Evolutionary conservation across 2,329 filamentous ascomycete genomes (phyloP).

Genomic region (Fusarium haematococcum): DNA sequence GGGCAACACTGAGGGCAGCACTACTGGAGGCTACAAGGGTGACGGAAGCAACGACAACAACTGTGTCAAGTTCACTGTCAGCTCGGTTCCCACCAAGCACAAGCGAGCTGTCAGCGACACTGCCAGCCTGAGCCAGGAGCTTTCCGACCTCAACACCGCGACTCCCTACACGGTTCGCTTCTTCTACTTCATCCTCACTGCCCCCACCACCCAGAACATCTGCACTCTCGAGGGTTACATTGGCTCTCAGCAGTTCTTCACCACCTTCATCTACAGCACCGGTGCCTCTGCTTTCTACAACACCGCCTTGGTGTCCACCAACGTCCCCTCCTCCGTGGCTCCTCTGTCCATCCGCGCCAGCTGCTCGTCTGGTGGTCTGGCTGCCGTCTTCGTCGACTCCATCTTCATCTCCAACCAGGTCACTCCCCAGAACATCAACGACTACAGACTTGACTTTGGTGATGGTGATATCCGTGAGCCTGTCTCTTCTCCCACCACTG

Average conservation of each 20-base stretch:
- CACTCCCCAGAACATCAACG: slow-evolving; percentile 24
- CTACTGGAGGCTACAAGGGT: background rate
- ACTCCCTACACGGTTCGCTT: slow-evolving; percentile 36
- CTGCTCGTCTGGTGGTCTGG: slow-evolving; percentile 14
- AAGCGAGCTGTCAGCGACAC: slow-evolving; percentile 8
- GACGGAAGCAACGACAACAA: slow-evolving; percentile 11
- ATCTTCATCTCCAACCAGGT: slow-evolving; percentile 33
- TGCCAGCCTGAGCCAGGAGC: slow-evolving; percentile 4
- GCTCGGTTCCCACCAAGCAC: background rate
- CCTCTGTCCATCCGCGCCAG: slow-evolving; percentile 18
- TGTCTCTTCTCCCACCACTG: background rate
- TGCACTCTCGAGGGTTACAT: slow-evolving; percentile 29
- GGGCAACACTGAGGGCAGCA: background rate
- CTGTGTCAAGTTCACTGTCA: slow-evolving; percentile 3
- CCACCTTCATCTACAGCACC: background rate
- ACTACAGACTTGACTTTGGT: slow-evolving; percentile 27
- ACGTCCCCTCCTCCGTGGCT: background rate
- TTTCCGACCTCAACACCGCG: slow-evolving; percentile 9
- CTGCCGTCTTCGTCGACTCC: slow-evolving; percentile 19
- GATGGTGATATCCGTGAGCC: slow-evolving; percentile 18
- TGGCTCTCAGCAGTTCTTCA: slow-evolving; percentile 5
- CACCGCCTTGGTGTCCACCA: slow-evolving; percentile 9
- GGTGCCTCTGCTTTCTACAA: background rate
- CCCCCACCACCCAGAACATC: background rate
- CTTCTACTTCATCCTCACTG: slow-evolving; percentile 20